A percentile compares a stretch with the other conserved stretches of the same genome.
Conservation (phyloP, 257 asterid species). For the Fraxinus quadrangulata region DNA sequence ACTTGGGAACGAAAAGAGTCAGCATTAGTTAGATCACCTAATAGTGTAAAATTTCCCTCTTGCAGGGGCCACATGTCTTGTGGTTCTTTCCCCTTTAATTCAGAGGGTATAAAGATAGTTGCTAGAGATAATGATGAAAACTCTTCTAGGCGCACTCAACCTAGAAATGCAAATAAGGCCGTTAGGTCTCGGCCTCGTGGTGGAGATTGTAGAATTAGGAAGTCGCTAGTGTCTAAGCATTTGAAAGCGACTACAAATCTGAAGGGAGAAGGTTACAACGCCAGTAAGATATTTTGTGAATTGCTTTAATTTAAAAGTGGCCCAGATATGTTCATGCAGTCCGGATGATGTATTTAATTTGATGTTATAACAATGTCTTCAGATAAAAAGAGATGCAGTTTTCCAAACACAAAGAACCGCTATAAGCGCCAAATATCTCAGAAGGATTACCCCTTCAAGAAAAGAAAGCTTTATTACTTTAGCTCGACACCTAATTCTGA, state of each 20-base stretch:
- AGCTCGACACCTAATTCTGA: constrained; percentile 51
- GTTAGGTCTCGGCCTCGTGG: constrained; percentile 42
- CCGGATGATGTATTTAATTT: constrained; percentile 11
- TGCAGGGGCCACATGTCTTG: constrained; percentile 46
- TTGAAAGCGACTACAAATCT: constrained; percentile 45
- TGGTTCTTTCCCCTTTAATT: constrained; percentile 48
- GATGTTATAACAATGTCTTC: constrained; percentile 22
- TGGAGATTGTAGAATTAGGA: constrained; percentile 55
- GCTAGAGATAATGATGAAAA: constrained; percentile 84
- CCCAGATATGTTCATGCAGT: neutral
- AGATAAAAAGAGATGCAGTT: constrained; percentile 52
- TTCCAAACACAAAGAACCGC: constrained; percentile 44
- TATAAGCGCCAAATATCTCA: constrained; percentile 66
- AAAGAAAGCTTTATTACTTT: constrained; percentile 71
- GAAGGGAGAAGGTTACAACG: constrained; percentile 45
- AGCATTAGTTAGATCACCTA: constrained; percentile 54
- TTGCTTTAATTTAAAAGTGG: neutral
- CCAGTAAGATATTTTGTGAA: constrained; percentile 52
- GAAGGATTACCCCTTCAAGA: constrained; percentile 88
- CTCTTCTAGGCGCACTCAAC: constrained; percentile 61
- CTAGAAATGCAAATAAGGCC: constrained; percentile 57
- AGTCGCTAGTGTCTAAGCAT: constrained; percentile 52
- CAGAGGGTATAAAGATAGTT: constrained; percentile 72
- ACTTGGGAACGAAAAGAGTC: constrained; percentile 55
- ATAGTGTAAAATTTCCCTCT: constrained; percentile 61